Evolutionary conservation across 352 stramenopile species (phyloP), one percentile per base, ranked within the genome.

Genomic region (Peronosclerospora sorghi): DNA sequence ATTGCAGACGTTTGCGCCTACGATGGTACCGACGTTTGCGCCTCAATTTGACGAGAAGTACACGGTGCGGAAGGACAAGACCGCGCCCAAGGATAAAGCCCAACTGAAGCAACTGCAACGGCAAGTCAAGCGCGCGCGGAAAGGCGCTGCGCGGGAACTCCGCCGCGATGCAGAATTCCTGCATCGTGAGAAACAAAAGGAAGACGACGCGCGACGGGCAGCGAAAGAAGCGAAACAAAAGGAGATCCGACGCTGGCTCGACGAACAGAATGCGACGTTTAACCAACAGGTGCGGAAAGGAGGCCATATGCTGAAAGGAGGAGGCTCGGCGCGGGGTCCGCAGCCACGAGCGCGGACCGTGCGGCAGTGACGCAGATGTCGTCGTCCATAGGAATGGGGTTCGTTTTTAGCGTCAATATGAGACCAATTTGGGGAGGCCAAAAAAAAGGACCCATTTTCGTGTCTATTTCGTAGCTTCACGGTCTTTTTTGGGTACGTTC

Each of bases 201-300:
- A 97, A 43, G 83, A 96, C 51, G 56, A 80, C 18, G 40, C 41
- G 54, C 73, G 74, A 48, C 50, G 79, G 51, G 78, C 57, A 14
- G 70, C 56, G 62, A 96, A 87, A 75, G 73, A 62, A 56, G 88
- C 87, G 29, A 95, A 96, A 53, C 86, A 96, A 50, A 73, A 94
- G 54, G 95, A 97, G 73, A 97, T 97, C 61, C 95, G 87, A 56
- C 65, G 68, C 40, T 98, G 92, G 93, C 65, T 98, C 54, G 90
- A 98, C 57, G 67, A 95, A 41, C 92, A 98, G 56, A 95, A 98
- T 59, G 94, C 92, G 4, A 97, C 92, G 51, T 97, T 98, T 70
- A 98, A 98, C 64, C 76, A 98, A 51, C 94, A 98, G 74, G 95
- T 97, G 20, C 81, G 89, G 52, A 89, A 96, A 59, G 94, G 94